Evolutionary conservation across 140 eudicot species (phyloP).

Genomic region (Oenanthe javanica): DNA sequence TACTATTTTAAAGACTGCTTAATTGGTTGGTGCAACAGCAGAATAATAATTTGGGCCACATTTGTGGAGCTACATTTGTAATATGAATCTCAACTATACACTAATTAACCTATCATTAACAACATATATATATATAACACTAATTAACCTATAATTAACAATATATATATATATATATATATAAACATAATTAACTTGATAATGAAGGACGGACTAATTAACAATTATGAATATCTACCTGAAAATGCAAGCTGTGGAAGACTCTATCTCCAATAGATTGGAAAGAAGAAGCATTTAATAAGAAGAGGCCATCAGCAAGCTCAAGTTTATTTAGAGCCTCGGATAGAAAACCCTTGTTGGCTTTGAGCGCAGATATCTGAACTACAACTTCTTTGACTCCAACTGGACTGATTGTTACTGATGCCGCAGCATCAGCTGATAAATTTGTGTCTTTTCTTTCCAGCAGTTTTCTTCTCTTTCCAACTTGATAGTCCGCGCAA

Average conservation of each 20-base stretch:
- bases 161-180: background rate
- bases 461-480: background rate
- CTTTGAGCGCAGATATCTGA: slow-evolving; percentile 33
- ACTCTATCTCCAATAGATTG: slow-evolving; percentile 25
- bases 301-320: slow-evolving; percentile 26
- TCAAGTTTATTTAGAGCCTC: slow-evolving; percentile 31
- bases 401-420: slow-evolving; percentile 24
- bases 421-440: background rate
- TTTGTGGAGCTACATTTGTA: too few relatives aligned
- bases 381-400: slow-evolving; percentile 31
- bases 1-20: background rate
- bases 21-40: too few relatives aligned
- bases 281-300: slow-evolving; percentile 31
- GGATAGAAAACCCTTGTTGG: slow-evolving; percentile 16
- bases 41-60: too few relatives aligned
- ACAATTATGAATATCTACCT: slow-evolving; percentile 17
- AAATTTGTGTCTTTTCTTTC: background rate
- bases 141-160: too few relatives aligned
- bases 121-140: too few relatives aligned
- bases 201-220: too few relatives aligned
- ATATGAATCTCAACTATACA: too few relatives aligned
- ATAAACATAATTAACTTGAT: background rate
- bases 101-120: too few relatives aligned
- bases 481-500: background rate
- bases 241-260: slow-evolving; percentile 31